phyloP scores from a whole-genome alignment of 306 rosid genomes.

The Sicyos baderoa region DNA sequence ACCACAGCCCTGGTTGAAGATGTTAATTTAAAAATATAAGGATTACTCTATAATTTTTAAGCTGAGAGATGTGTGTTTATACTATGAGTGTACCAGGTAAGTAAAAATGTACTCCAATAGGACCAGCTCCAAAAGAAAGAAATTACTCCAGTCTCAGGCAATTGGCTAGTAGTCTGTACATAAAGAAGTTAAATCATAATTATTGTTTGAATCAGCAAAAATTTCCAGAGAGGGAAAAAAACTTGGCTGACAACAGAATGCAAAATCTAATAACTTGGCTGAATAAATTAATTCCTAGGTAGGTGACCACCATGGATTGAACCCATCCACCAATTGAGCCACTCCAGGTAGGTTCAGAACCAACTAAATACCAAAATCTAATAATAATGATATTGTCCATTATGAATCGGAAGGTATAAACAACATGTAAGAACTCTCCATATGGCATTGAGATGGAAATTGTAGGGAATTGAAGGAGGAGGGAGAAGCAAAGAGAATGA shows the following conservation, averaged over 20 bases:
- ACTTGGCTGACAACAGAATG: not conserved
- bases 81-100: slow-evolving; percentile 52
- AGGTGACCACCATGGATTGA: too few relatives aligned
- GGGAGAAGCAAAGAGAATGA: not conserved
- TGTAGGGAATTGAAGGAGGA: too few relatives aligned
- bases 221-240: not conserved
- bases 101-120: slow-evolving; percentile 87
- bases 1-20: slow-evolving; percentile 89
- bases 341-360: too few relatives aligned
- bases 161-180: slow-evolving; percentile 51
- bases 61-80: slow-evolving; percentile 2
- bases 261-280: not conserved
- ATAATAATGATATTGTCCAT: too few relatives aligned
- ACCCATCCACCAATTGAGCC: slow-evolving; percentile 7
- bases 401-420: too few relatives aligned
- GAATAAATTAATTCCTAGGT: too few relatives aligned
- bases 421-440: not conserved
- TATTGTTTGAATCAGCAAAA: not conserved
- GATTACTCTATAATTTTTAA: slow-evolving; percentile 24
- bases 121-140: slow-evolving; percentile 99
- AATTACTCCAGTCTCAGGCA: slow-evolving; percentile 55
- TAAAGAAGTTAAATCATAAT: slow-evolving; percentile 3
- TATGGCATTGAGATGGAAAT: too few relatives aligned
- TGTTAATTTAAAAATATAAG: slow-evolving; percentile 37
- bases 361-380: slow-evolving; percentile 11